phyloP scores from a whole-genome alignment of 768 basidiomycete genomes.

The Cantharellus cinnabarinus region DNA sequence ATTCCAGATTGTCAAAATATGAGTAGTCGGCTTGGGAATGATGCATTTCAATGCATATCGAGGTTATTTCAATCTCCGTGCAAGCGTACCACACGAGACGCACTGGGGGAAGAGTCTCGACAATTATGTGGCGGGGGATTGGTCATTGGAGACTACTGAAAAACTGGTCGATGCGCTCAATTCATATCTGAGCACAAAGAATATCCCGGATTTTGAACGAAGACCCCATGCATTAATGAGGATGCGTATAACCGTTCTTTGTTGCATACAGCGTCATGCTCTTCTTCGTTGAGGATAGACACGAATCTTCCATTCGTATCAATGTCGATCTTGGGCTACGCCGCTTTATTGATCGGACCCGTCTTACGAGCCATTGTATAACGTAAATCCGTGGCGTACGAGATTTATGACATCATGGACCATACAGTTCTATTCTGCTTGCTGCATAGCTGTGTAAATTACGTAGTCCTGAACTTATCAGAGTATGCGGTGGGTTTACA shows the following conservation, averaged over 20 bases:
- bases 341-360: conserved; percentile 48
- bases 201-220: conserved; percentile 84
- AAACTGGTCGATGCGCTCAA: conserved; percentile 50
- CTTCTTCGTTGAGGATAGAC: conserved; percentile 71
- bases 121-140: conserved; percentile 27
- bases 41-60: conserved; percentile 46
- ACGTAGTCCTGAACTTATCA: too few species aligned
- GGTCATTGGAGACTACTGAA: conserved; percentile 28
- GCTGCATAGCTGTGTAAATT: too few species aligned
- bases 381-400: conserved; percentile 80
- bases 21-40: conserved; percentile 24
- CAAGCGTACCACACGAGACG: conserved; percentile 45
- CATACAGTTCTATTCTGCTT: conserved; percentile 14
- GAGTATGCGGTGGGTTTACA: too few species aligned
- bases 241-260: conserved; percentile 26
- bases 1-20: conserved; percentile 38
- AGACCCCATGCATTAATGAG: conserved; percentile 76
- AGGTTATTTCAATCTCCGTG: conserved; percentile 60
- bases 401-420: conserved; percentile 95
- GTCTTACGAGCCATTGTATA: conserved; percentile 80
- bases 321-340: conserved; percentile 60
- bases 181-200: conserved; percentile 64
- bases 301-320: conserved; percentile 68
- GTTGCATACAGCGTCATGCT: conserved; percentile 39
- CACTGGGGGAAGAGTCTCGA: conserved; percentile 45